Base-by-base conservation (phyloP, 2,329 filamentous ascomycete species). In the Teratosphaeria pseudoeucalypti region DNA sequence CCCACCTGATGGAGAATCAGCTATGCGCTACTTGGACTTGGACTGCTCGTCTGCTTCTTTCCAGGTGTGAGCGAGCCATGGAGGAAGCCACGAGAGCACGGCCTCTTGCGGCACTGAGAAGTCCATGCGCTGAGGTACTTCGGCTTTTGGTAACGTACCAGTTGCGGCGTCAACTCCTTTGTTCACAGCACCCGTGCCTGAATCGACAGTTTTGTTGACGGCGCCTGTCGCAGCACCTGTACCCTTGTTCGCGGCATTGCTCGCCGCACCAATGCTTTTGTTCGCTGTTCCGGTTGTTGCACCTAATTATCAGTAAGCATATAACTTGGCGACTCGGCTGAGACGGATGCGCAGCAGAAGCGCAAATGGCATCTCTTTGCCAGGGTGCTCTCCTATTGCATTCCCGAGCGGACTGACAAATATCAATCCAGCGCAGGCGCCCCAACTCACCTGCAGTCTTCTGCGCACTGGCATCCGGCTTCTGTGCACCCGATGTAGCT, bases 111-210 rank as follows among this genome's bases (percentile, higher is more conserved):
- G 52, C 23, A 63, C 59, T 32, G 59, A 58, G 56, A 67, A 66
- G 54, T 67, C 64, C 58, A 67, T 55, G 23, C 61, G 62, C 49
- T 57, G 53, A 54, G 64, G 64, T 39, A 65, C 7, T 37, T 23
- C 19, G 43, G 43, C 62, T 52, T 49, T 61, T 58, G 52, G 26
- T 55, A 61, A 67, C 68, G 62, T 68, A 71, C 69, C 68, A 62
- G 68, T 71, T 49, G 68, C 67, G 7, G 60, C 62, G 9, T 64
- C 64, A 2, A 66, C 63, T 37, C 60, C 63, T 57, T 70, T 71
- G 59, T 67, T 67, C n/a, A 66, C 65, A 11, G 66, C 64, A 14
- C 60, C 62, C 5, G 63, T 61, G 29, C 65, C 69, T 9, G 60
- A 58, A 53, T 65, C 63, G 26, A 65, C 62, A n/a, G 63, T 63